Base-by-base conservation (phyloP, 1,139 yeast species). In the Oligophagozyma castellii region DNA sequence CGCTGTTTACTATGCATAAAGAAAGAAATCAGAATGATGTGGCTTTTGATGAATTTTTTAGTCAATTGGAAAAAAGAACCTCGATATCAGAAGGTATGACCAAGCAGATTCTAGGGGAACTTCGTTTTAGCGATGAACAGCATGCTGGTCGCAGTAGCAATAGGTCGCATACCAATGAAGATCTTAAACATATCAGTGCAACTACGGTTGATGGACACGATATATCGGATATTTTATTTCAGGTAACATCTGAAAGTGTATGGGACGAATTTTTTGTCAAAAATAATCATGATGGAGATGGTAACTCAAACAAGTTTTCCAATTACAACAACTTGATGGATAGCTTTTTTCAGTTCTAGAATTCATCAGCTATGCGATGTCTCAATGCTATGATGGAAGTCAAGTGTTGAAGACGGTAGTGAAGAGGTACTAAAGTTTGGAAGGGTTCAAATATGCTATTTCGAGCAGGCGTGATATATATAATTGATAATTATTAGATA, bases 241-340 rank as follows among this genome's bases (percentile, higher is more conserved):
- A 73, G 42, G 67, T 74, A 27, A 80, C 86, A 2, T 63, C 70
- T 15, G 80, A 76, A 26, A 63, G 76, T 20, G 73, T 77, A 27
- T 78, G 89, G 89, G 86, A 74, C 39, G 84, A 77, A 43, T 75
- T 72, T 39, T 75, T 77, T 45, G 64, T 37, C 20, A 34, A 32
- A 19, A 18, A 18, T 18, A 10, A 10, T 18, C 8, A 10, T 7
- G 10, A 18, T 18, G 7, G 7, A 10, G 20, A 18, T 18, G 8
- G 7, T 7, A 18, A 18, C 20, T n/a, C n/a, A n/a, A n/a, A n/a
- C n/a, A n/a, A n/a, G n/a, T n/a, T n/a, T n/a, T n/a, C n/a, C n/a
- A n/a, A n/a, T n/a, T n/a, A n/a, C n/a, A n/a, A n/a, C n/a, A n/a
- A n/a, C n/a, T n/a, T n/a, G n/a, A n/a, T n/a, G n/a, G n/a, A n/a